These are phyloP conservation scores for Lomentospora prolificans DNA, from an alignment of 2,329 filamentous ascomycete species.

Conservation along the genomic window DNA sequence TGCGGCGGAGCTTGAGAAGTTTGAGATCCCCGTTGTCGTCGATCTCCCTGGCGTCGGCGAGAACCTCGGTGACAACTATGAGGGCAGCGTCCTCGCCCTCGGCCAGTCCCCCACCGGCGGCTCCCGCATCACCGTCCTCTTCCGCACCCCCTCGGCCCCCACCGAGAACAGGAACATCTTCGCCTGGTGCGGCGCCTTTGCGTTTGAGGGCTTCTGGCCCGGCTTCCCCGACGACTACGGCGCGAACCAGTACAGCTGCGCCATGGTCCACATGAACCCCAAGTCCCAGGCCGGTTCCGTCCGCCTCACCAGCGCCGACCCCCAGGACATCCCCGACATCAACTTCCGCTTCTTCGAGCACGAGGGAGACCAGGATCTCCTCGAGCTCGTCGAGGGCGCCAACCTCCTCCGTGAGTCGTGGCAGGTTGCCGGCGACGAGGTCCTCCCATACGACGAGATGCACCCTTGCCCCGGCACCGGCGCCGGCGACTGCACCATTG, in stretches of 20 bases:
- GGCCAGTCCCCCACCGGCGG: conserved; percentile 12
- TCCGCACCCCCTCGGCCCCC: conserved; percentile 11
- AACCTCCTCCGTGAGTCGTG: conserved; percentile 17
- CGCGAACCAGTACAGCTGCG: conserved; percentile 11
- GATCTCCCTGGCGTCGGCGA: conserved; percentile 52
- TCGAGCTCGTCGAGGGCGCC: conserved; percentile 23
- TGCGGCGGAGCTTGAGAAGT: conserved; percentile 17
- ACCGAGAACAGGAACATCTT: conserved; percentile 13
- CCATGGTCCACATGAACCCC: conserved; percentile 12
- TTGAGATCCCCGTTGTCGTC: conserved; percentile 37
- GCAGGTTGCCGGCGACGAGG: not conserved
- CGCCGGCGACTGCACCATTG: conserved; percentile 12
- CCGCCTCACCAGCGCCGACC: conserved; percentile 47
- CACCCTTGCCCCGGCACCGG: conserved; percentile 12
- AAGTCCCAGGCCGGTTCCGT: conserved; percentile 51
- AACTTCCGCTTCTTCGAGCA: conserved; percentile 46
- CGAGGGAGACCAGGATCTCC: conserved; percentile 35
- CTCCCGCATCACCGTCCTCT: conserved; percentile 10
- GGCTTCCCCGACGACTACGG: conserved; percentile 13
- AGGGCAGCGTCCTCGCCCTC: conserved; percentile 17
- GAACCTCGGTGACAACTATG: conserved; percentile 30
- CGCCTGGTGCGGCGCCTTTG: conserved; percentile 13
- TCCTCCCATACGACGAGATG: conserved; percentile 12
- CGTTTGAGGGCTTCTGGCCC: conserved; percentile 16
- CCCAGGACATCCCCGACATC: conserved; percentile 51